Evolutionary conservation across 805 yeast species (phyloP).

Genomic region (Wickerhamiella qilinensis): DNA sequence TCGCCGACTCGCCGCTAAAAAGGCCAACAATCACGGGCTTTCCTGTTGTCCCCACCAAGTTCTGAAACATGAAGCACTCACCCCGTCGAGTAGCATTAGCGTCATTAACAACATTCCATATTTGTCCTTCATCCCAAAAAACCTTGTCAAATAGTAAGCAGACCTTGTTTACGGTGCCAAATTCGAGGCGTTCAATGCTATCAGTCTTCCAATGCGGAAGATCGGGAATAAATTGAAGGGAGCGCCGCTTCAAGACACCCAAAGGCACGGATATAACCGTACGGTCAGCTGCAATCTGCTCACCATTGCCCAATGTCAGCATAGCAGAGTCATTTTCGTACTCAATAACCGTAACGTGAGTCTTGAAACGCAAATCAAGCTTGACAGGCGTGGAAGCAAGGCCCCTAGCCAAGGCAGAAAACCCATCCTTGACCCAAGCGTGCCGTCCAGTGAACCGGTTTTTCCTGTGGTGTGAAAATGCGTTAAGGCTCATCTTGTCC

Average conservation of each 20-base stretch:
- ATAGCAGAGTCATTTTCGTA: constrained; percentile 21
- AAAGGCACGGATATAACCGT: constrained; percentile 26
- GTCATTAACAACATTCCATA: constrained; percentile 18
- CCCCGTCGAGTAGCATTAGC: constrained; percentile 18
- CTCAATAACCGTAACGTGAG: constrained; percentile 24
- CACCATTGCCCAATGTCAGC: constrained; percentile 25
- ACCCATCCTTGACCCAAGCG: constrained; percentile 24
- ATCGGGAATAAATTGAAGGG: constrained; percentile 26
- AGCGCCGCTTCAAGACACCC: constrained; percentile 25
- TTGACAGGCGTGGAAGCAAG: constrained; percentile 23
- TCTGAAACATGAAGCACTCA: constrained; percentile 25
- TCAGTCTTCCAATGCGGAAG: constrained; percentile 26
- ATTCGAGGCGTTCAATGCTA: constrained; percentile 25
- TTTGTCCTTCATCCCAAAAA: constrained; percentile 25
- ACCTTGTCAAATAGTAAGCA: constrained; percentile 22
- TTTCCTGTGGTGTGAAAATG: constrained; percentile 29
- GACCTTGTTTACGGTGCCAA: constrained; percentile 26
- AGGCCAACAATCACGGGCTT: constrained; percentile 26
- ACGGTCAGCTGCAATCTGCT: constrained; percentile 25
- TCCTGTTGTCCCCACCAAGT: constrained; percentile 22
- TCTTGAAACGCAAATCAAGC: constrained; percentile 26
- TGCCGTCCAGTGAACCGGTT: constrained; percentile 26
- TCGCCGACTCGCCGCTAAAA: constrained; percentile 25
- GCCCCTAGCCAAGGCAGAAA: constrained; percentile 22
- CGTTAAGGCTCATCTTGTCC: constrained; percentile 21